Conservation (phyloP, 2,329 filamentous ascomycete species). For the Penicillium sp. region DNA sequence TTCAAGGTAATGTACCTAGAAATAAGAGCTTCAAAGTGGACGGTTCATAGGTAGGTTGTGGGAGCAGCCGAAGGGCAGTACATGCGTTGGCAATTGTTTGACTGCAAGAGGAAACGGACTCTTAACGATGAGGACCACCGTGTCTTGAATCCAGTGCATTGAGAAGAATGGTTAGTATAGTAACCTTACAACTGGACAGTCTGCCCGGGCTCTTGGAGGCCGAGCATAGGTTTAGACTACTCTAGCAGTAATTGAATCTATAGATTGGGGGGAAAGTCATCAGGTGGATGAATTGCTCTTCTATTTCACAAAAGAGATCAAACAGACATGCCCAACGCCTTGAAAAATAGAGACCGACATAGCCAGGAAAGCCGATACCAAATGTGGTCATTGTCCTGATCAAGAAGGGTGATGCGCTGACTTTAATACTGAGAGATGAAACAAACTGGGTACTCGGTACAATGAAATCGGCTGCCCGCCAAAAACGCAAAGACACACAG, state of each 20-base stretch:
- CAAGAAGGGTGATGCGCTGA: conserved; percentile 33
- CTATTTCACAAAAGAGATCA: conserved; percentile 32
- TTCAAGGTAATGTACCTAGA: too few relatives aligned
- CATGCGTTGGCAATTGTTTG: background rate
- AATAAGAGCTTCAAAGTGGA: background rate
- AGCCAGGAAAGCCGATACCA: conserved; percentile 23
- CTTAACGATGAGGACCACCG: background rate
- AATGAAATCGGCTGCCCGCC: conserved; percentile 20
- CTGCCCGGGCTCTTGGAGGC: too few relatives aligned
- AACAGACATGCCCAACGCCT: conserved; percentile 31
- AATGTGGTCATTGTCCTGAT: conserved; percentile 20
- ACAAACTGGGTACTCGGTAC: conserved; percentile 37
- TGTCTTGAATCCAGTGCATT: background rate
- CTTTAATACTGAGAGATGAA: conserved; percentile 25
- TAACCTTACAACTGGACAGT: too few relatives aligned
- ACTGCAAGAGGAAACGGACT: background rate
- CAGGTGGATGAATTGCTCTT: conserved; percentile 23
- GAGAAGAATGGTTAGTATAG: background rate
- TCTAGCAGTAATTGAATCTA: background rate
- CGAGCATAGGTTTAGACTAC: background rate
- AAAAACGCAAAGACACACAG: conserved; percentile 20
- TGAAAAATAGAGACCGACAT: conserved; percentile 10
- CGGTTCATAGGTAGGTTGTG: background rate
- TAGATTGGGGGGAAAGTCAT: conserved; percentile 8
- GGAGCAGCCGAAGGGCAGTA: background rate